Base-by-base conservation (phyloP, 2,329 filamentous ascomycete genomes). In the Pyrenochaeta sp. region DNA sequence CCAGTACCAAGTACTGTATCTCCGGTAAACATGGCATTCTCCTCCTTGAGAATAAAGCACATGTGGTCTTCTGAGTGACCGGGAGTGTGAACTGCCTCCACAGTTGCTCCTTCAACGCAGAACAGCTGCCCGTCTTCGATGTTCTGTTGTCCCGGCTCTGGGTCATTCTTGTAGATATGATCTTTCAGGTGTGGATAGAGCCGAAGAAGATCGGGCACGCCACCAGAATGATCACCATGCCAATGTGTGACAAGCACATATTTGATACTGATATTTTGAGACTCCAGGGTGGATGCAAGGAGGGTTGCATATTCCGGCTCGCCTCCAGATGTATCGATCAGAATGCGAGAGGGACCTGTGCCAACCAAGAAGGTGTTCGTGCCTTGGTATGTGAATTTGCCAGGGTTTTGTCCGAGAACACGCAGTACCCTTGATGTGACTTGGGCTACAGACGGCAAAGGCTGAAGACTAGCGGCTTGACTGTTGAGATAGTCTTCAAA, bases 321-420 rank as follows among this genome's bases (percentile, higher is more conserved):
- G 11, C 47, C 47, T 28, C 35, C 32, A 14, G 37, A 38, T 0
- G 90, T 96, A 73, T 96, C 92, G 61, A 97, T 83, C n/a, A 97
- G 81, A 42, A 96, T 79, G 7, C 91, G 84, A 4, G 74, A 70
- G 3, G 74, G 69, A 1, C 90, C 90, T 4, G 80, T 85, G 44
- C 92, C 92, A 45, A 96, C 63, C 10, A 96, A 79, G 68, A 96
- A 96, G 19, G 91, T 96, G 71, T 96, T 96, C 58, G 92, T 96
- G 48, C 90, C 77, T 79, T 38, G 35, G 8, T n/a, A 38, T 17
- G 26, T 38, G 26, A 38, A 36, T 11, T 75, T 74, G 14, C 75
- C 75, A 0, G 74, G 51, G 40, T 78, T 78, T 34, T 73, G 69
- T 0, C 75, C 76, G 1, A 77, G 61, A 0, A 79, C 53, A 2